Evolutionary conservation across 768 basidiomycete species (phyloP).

Genomic region (Hypholoma fasciculare): DNA sequence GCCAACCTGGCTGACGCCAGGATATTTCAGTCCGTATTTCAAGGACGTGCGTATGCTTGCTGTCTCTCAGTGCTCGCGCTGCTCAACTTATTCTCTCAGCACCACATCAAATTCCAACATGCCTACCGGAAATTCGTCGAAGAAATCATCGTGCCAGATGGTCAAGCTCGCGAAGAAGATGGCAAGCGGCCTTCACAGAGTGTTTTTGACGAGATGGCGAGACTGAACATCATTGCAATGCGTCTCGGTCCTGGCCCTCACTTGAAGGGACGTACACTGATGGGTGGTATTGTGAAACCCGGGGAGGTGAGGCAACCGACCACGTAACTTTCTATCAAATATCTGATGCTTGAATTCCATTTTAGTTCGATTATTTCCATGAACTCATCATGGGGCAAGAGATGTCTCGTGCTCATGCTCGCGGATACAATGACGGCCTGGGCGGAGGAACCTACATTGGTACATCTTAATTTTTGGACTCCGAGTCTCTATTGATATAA

Average conservation of each 20-base stretch:
- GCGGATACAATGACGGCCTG: slow-evolving; percentile 78
- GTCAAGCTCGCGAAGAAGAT: slow-evolving; percentile 68
- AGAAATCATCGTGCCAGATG: slow-evolving; percentile 58
- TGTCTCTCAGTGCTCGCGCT: slow-evolving; percentile 33
- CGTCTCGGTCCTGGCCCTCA: slow-evolving; percentile 86
- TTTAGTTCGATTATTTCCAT: slow-evolving; percentile 73
- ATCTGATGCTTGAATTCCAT: not conserved
- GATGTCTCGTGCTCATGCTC: slow-evolving; percentile 63
- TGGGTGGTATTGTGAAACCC: slow-evolving; percentile 73
- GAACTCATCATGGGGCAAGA: slow-evolving; percentile 77
- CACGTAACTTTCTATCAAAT: not conserved
- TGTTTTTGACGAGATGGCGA: slow-evolving; percentile 72
- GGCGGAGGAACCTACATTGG: slow-evolving; percentile 42
- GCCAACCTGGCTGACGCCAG: slow-evolving; percentile 74
- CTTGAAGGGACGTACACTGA: slow-evolving; percentile 71
- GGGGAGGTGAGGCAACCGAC: slow-evolving; percentile 54
- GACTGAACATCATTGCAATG: slow-evolving; percentile 56
- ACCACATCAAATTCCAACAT: slow-evolving; percentile 55
- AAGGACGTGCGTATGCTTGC: slow-evolving; percentile 48
- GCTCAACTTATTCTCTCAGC: slow-evolving; percentile 29
- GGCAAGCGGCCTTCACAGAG: slow-evolving; percentile 74
- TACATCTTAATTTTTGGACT: not conserved
- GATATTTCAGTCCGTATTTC: slow-evolving; percentile 76
- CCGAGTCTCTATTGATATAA: not conserved
- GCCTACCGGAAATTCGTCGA: slow-evolving; percentile 71